Evolutionary conservation across 345 rosid genomes (phyloP), one percentile per base, ranked within the genome.

Genomic region (Turritis glabra): DNA sequence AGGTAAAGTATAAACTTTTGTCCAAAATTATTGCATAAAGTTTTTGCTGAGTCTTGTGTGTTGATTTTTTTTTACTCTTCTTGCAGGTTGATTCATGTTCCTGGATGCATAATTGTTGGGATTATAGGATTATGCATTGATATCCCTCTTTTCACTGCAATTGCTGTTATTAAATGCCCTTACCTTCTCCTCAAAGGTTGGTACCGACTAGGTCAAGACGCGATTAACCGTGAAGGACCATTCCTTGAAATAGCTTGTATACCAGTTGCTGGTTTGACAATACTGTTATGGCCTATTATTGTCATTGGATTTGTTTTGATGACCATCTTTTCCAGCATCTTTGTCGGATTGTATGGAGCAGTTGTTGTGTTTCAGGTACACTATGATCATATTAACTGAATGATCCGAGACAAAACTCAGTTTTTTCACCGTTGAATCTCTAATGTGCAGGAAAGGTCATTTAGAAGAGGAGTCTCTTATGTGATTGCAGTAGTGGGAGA

Each of bases 401-500:
- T 56, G 53, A 21, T 61, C 14, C 35, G 3, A 56, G 44, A 18
- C 8, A 14, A 41, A 2, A 40, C 8, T 33, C 11, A 1, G 7
- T 3, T 40, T 32, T 35, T 23, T 69, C 2, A 70, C 35, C 1
- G 30, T 48, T 18, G 21, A 30, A 19, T 53, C 58, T 71, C 14
- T 60, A n/a, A 11, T 55, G 40, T 81, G 72, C 84, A 92, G 94
- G 96, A 93, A 75, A 88, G 91, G 62, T 91, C 97, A 51, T 87
- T 89, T 40, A 43, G 77, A 72, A 86, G 88, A 82, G 98, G 92
- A 32, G 66, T 84, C 8, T 90, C 96, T 52, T 90, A 84, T 87
- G 97, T 89, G 83, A 83, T 90, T 80, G 90, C 98, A 17, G 88
- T 91, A 85, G 87, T 90, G 64, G 92, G 96, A 0, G 96, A 90